Percentiles rank a stretch among this genome's conserved stretches.
Conservation (phyloP, 179 eudicot genomes). For the Amaranthus tricolor region DNA sequence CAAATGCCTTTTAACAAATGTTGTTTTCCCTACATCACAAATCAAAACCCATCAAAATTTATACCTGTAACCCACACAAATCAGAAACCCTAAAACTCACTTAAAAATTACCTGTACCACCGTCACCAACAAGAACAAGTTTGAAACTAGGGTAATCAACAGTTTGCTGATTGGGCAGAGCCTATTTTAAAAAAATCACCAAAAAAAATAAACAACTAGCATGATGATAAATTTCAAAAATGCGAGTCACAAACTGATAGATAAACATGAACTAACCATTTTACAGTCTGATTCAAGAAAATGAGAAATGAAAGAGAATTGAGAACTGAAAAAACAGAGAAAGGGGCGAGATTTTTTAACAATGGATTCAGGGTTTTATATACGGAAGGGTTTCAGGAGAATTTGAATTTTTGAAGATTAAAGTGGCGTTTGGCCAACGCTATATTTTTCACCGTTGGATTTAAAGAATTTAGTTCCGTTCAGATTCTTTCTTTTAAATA, state of each 20-base stretch:
- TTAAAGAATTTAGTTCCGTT: neutral
- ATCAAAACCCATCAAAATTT: neutral
- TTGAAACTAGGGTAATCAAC: constrained; percentile 63
- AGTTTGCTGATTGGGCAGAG: constrained; percentile 56
- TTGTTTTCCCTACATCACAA: constrained; percentile 44
- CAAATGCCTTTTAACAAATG: constrained; percentile 57
- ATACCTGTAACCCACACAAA: neutral
- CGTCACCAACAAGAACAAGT: constrained; percentile 72
- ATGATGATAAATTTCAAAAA: too few species aligned
- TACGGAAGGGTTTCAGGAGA: constrained; percentile 5
- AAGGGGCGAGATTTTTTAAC: neutral
- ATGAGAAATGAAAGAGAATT: too few species aligned
- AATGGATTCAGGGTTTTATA: constrained; percentile 1
- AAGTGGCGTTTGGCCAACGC: constrained; percentile 29
- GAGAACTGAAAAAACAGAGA: neutral
- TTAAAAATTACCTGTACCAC: constrained; percentile 50
- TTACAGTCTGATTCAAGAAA: too few species aligned
- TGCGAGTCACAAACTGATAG: too few species aligned
- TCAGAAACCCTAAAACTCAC: too few species aligned
- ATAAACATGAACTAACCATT: neutral
- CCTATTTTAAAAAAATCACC: constrained; percentile 25
- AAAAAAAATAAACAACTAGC: too few species aligned
- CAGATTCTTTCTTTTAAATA: neutral
- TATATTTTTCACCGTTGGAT: constrained; percentile 24
- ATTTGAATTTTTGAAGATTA: constrained; percentile 13